Evolutionary conservation across 1,139 yeast genomes (phyloP).

Genomic region (Lodderomyces pseudojiufengensis): DNA sequence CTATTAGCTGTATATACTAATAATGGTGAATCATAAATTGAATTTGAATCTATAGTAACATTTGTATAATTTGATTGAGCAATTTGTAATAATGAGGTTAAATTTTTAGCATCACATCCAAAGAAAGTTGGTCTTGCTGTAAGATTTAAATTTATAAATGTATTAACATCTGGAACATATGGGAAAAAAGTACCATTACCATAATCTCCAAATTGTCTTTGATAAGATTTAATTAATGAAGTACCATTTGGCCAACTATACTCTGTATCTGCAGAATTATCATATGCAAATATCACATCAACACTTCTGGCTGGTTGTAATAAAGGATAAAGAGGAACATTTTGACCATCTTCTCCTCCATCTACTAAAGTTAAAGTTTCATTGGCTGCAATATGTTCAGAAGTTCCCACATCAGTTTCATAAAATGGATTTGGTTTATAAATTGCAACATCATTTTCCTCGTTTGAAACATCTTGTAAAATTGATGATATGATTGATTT

Average conservation of each 20-base stretch:
- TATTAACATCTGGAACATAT: conserved; percentile 71
- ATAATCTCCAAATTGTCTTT: conserved; percentile 62
- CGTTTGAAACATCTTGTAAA: conserved; percentile 44
- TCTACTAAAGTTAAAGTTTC: conserved; percentile 40
- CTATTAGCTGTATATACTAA: conserved; percentile 78
- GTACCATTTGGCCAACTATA: conserved; percentile 43
- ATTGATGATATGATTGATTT: conserved; percentile 43
- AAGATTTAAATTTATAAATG: conserved; percentile 60
- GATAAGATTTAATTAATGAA: conserved; percentile 47
- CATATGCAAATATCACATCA: conserved; percentile 44
- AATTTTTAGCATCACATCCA: conserved; percentile 74
- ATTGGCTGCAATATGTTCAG: conserved; percentile 25
- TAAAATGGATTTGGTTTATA: conserved; percentile 54
- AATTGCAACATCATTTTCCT: conserved; percentile 40
- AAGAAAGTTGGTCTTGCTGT: conserved; percentile 74
- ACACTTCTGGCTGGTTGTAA: conserved; percentile 37
- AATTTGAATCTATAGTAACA: conserved; percentile 16
- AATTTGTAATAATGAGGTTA: conserved; percentile 43
- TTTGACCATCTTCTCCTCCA: conserved; percentile 45
- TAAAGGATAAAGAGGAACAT: conserved; percentile 39
- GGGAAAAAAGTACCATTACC: conserved; percentile 74
- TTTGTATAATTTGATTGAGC: conserved; percentile 17
- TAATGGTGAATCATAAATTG: conserved; percentile 56
- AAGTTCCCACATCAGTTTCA: conserved; percentile 39
- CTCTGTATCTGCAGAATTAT: conserved; percentile 48